Base-by-base conservation (phyloP, 2,329 filamentous ascomycete species). In the Aquanectria penicillioides region DNA sequence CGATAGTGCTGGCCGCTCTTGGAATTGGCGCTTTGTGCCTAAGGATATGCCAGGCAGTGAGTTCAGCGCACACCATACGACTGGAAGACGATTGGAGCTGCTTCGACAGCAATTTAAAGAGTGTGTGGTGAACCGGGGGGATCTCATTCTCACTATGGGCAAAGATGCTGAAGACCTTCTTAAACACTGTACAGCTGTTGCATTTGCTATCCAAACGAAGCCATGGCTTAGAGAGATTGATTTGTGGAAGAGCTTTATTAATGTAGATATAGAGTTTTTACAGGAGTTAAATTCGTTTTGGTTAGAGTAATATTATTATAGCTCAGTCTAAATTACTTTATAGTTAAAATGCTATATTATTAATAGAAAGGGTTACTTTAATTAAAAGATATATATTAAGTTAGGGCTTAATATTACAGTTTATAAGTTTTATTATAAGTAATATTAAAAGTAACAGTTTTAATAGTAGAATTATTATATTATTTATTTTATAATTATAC, bases 61-160 rank as follows among this genome's bases (percentile, higher is more conserved):
- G 44, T 66, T 59, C 1, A 71, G 62, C 41, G 29, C 53, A 3
- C 70, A 73, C 12, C 28, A 58, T 0, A 49, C 48, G 0, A 54
- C 57, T 1, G 17, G 20, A 2, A 57, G 6, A 5, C 51, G 69
- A 12, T 2, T 73, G 15, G 63, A 65, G 2, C 10, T 61, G 17
- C 18, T 71, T 13, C 29, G 36, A 17, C 25, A 40, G 28, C 57
- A 69, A 47, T 61, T 72, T 56, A 55, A 40, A 4, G 59, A 54
- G n/a, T 53, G 55, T 3, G 66, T 72, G 22, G 28, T 62, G 15
- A 43, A 57, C 20, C 59, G 67, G 1, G 70, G 59, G 0, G 70
- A 71, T 26, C 40, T 72, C 57, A 64, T 73, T n/a, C 54, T 73
- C 2, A 63, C 71, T 6, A 73, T 71, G 69, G 70, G 65, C 0